These are phyloP conservation scores for Rhododendron simsii DNA, from an alignment of 148 eudicot species.

Conservation along the genomic window DNA sequence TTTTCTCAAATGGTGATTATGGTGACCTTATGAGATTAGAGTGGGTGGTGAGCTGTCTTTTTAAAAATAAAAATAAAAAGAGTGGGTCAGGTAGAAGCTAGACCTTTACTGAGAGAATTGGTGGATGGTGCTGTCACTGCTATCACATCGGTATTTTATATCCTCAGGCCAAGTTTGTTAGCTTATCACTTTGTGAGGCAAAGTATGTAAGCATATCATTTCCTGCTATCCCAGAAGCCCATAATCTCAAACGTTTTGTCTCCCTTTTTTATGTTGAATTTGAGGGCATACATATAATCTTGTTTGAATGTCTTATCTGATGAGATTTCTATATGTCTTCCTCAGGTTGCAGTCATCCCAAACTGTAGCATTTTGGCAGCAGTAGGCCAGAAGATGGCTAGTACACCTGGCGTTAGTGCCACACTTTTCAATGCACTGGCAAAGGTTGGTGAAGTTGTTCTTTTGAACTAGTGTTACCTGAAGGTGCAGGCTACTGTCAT, in stretches of 20 bases:
- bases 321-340: background rate
- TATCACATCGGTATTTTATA: background rate
- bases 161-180: background rate
- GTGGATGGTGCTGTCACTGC: background rate
- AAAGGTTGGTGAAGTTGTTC: slow-evolving; percentile 50
- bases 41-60: background rate
- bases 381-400: slow-evolving; percentile 98
- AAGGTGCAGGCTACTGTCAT: background rate
- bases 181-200: background rate
- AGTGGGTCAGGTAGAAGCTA: background rate
- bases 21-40: background rate
- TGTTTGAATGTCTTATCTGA: background rate
- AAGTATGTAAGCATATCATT: background rate
- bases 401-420: slow-evolving; percentile 99
- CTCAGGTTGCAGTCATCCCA: slow-evolving; percentile 73
- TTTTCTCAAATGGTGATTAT: background rate
- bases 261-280: background rate
- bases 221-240: background rate
- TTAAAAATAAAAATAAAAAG: no score
- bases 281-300: background rate
- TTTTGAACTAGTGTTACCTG: background rate
- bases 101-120: background rate
- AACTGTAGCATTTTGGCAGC: slow-evolving; percentile 96
- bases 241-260: background rate
- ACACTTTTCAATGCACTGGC: slow-evolving; percentile 90